Evolutionary conservation across 148 eudicot species (phyloP).

Genomic region (Agrostemma githago): DNA sequence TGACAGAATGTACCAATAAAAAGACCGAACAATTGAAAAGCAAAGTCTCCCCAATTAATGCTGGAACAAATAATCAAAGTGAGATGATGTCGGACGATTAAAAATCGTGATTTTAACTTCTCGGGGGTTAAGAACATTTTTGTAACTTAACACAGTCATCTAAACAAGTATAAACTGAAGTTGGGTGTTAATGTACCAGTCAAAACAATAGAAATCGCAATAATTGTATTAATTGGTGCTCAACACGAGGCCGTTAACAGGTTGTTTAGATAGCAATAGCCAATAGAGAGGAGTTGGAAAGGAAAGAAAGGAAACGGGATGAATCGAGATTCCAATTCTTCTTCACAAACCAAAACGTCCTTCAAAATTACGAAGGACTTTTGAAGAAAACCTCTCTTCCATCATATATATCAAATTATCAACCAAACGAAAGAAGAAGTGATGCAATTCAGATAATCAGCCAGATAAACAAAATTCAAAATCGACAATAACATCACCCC

Average conservation of each 20-base stretch:
- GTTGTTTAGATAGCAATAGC: background rate
- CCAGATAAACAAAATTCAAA: background rate
- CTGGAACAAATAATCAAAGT: background rate
- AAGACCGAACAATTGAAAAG: background rate
- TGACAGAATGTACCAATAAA: background rate
- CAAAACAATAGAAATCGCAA: background rate
- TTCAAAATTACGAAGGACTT: background rate
- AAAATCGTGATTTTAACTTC: background rate
- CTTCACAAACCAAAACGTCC: background rate
- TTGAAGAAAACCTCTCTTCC: background rate
- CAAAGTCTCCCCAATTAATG: background rate
- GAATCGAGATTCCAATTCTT: background rate
- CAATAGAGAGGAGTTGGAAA: background rate
- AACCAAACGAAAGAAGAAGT: background rate
- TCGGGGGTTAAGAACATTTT: background rate
- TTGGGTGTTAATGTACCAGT: too few species aligned
- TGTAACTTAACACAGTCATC: too few species aligned
- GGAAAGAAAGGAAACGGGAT: background rate
- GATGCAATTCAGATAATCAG: background rate
- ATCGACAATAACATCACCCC: background rate
- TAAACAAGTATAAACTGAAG: background rate
- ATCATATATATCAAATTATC: background rate
- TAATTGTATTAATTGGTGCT: background rate
- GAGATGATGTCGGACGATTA: background rate
- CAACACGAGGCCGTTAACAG: background rate